Conservation (phyloP, 805 yeast species). For the Metschnikowia continentalis region DNA sequence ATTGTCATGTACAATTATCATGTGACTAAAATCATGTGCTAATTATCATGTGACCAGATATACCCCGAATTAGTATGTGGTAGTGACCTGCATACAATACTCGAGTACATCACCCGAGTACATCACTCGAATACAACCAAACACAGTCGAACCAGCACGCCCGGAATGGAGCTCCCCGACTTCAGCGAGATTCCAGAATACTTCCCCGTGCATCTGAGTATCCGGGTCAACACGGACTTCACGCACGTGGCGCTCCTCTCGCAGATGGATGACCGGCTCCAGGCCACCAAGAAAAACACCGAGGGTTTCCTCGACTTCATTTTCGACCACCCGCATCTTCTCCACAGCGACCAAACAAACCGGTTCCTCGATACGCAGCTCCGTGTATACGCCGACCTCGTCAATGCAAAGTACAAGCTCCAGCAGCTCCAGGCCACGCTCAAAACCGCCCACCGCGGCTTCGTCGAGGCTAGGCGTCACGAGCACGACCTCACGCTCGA, state of each 20-base stretch:
- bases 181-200: constrained; percentile 13
- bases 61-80: too few species aligned
- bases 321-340: constrained; percentile 9
- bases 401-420: constrained; percentile 8
- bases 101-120: too few species aligned
- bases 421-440: constrained; percentile 11
- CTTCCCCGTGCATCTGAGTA: constrained; percentile 15
- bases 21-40: too few species aligned
- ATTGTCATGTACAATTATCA: too few species aligned
- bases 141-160: not conserved
- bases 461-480: constrained; percentile 8
- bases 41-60: too few species aligned
- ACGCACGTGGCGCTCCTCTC: constrained; percentile 7
- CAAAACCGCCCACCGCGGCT: constrained; percentile 8
- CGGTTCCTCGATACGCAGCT: constrained; percentile 10
- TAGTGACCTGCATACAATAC: too few species aligned
- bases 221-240: constrained; percentile 14
- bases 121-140: too few species aligned
- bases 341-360: constrained; percentile 4
- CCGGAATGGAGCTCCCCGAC: constrained; percentile 9
- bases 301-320: constrained; percentile 11
- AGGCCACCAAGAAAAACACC: constrained; percentile 4
- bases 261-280: constrained; percentile 13
- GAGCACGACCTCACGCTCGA: constrained; percentile 13
- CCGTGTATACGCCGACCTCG: constrained; percentile 8